These are phyloP conservation scores for Plectosphaerella sp. DNA, from an alignment of 2,329 filamentous ascomycete genomes.

Conservation along the genomic window DNA sequence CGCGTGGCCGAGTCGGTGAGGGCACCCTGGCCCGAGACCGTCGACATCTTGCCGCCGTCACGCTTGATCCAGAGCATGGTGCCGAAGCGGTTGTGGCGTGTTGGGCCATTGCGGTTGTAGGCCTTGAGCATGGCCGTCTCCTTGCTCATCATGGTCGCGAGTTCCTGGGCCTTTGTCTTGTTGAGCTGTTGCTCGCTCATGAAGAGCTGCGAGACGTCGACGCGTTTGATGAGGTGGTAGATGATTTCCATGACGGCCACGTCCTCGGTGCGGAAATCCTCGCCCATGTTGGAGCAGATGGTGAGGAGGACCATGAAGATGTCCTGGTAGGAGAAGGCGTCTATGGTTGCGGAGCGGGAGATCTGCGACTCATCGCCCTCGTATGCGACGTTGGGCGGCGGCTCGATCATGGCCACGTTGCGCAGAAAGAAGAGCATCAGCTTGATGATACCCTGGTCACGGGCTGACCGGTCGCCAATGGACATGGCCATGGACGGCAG, in stretches of 20 bases:
- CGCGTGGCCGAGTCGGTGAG: constrained; percentile 68
- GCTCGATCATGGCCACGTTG: constrained; percentile 81
- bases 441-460: constrained; percentile 91
- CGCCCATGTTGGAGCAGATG: constrained; percentile 85
- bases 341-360: constrained; percentile 81
- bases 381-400: constrained; percentile 65
- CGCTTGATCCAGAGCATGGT: constrained; percentile 97
- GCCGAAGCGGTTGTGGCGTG: constrained; percentile 88
- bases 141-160: constrained; percentile 70
- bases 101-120: constrained; percentile 73
- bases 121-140: constrained; percentile 79
- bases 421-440: constrained; percentile 84
- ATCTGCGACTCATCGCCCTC: constrained; percentile 89
- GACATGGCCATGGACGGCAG: constrained; percentile 81
- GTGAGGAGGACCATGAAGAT: constrained; percentile 83
- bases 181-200: constrained; percentile 71
- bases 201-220: constrained; percentile 80
- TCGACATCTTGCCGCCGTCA: constrained; percentile 77
- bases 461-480: constrained; percentile 66
- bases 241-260: constrained; percentile 86
- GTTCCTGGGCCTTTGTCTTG: constrained; percentile 66
- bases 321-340: constrained; percentile 86
- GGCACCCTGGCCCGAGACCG: constrained; percentile 83
- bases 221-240: constrained; percentile 88
- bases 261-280: constrained; percentile 88